Conservation (phyloP, 2,329 filamentous ascomycete species). For the Botrytis fragariae region DNA sequence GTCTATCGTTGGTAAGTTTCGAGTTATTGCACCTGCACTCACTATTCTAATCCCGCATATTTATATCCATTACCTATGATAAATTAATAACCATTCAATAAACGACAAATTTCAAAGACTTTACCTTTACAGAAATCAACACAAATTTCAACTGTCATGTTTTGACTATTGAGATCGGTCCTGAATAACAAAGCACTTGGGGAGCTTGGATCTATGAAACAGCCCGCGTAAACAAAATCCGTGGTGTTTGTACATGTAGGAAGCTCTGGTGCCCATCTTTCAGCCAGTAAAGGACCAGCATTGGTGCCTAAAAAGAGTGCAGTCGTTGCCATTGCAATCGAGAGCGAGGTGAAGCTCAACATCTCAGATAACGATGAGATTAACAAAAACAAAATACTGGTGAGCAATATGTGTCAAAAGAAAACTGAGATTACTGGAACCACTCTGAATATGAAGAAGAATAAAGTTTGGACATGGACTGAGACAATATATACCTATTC, state of each 20-base stretch:
- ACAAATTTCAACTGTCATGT: constrained; percentile 40
- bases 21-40: not conserved
- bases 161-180: constrained; percentile 33
- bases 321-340: constrained; percentile 29
- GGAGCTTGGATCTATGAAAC: constrained; percentile 36
- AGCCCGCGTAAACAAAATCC: constrained; percentile 40
- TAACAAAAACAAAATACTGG: not conserved
- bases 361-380: constrained; percentile 19
- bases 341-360: constrained; percentile 26
- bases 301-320: constrained; percentile 27
- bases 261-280: constrained; percentile 27
- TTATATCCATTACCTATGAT: constrained; percentile 38
- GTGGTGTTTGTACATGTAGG: constrained; percentile 37
- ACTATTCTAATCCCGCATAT: constrained; percentile 40
- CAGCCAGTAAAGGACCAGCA: constrained; percentile 23
- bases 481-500: constrained; percentile 4
- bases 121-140: constrained; percentile 41
- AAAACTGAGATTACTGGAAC: not conserved
- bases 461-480: not conserved
- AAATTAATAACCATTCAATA: not conserved
- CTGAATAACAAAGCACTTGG: constrained; percentile 36
- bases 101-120: not conserved
- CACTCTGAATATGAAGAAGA: not conserved
- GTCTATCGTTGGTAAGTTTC: not conserved
- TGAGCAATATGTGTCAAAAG: not conserved